Conservation (phyloP, 805 yeast genomes). For the Hanseniaspora clermontiae region DNA sequence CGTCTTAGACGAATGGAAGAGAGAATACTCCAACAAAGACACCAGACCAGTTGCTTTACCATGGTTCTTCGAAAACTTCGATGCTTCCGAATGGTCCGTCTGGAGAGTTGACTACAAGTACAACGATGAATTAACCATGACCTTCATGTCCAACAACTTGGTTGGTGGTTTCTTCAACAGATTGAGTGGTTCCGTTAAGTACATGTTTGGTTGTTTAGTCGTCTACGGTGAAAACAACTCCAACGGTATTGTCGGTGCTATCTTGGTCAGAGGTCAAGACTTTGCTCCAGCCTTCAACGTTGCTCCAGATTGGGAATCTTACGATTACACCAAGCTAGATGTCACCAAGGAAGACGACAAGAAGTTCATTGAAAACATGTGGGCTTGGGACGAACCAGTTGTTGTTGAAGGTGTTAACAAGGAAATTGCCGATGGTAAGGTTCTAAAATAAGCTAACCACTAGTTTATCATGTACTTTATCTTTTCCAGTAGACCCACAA, state of each 20-base stretch:
- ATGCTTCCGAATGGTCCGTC: constrained; percentile 85
- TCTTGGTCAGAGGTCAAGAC: constrained; percentile 92
- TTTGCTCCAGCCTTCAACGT: constrained; percentile 83
- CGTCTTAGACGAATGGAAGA: constrained; percentile 87
- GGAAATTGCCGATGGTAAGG: constrained; percentile 96
- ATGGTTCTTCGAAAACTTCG: constrained; percentile 95
- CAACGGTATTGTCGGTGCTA: constrained; percentile 93
- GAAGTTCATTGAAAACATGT: constrained; percentile 74
- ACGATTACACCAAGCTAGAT: constrained; percentile 71
- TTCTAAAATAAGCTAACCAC: constrained; percentile 67
- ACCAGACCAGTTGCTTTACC: constrained; percentile 89
- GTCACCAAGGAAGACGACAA: constrained; percentile 61
- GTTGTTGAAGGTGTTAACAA: constrained; percentile 61
- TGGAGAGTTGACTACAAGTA: constrained; percentile 94
- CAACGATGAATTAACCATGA: constrained; percentile 91
- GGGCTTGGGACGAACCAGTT: constrained; percentile 98
- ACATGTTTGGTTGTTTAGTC: constrained; percentile 82
- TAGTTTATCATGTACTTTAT: too few species aligned
- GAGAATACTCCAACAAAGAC: constrained; percentile 91
- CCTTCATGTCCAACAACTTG: constrained; percentile 97
- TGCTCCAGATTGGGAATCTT: constrained; percentile 99
- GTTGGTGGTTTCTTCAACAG: constrained; percentile 98
- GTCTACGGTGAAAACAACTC: constrained; percentile 97
- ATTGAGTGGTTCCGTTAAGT: constrained; percentile 80
- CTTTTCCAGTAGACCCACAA: too few species aligned